Evolutionary conservation across 2,329 filamentous ascomycete genomes (phyloP).

Genomic region (Myriosclerotinia duriaeana): DNA sequence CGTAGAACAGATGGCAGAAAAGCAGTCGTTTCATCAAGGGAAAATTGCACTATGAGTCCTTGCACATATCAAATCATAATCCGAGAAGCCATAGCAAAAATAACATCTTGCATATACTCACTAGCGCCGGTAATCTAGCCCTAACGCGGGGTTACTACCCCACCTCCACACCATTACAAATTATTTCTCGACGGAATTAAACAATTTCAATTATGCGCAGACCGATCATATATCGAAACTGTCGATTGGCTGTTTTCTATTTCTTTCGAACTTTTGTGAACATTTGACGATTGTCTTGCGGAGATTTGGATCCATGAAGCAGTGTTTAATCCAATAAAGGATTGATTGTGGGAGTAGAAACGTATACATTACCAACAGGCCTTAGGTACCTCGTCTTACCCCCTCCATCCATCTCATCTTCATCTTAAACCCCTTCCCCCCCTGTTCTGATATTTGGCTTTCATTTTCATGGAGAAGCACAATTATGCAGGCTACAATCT

Average conservation of each 20-base stretch:
- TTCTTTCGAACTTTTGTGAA: neutral
- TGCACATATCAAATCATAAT: no score
- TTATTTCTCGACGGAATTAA: neutral
- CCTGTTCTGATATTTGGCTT: neutral
- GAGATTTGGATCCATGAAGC: neutral
- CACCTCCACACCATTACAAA: conserved; percentile 5
- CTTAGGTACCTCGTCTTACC: neutral
- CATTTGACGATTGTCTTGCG: no score
- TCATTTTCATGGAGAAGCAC: no score
- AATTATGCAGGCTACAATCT: neutral
- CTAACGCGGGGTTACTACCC: conserved; percentile 19
- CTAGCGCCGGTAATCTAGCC: neutral
- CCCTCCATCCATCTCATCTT: no score
- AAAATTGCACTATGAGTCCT: no score
- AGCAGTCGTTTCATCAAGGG: no score
- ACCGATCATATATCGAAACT: neutral
- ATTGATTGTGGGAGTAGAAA: neutral
- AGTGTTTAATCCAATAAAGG: neutral
- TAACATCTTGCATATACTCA: no score
- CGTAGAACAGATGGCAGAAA: no score
- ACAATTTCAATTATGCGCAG: neutral
- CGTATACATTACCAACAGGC: neutral
- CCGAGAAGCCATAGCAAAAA: no score
- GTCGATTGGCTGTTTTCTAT: neutral
- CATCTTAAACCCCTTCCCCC: no score